Evolutionary conservation across 768 basidiomycete species (phyloP).

Genomic region (Mycena latifolia): DNA sequence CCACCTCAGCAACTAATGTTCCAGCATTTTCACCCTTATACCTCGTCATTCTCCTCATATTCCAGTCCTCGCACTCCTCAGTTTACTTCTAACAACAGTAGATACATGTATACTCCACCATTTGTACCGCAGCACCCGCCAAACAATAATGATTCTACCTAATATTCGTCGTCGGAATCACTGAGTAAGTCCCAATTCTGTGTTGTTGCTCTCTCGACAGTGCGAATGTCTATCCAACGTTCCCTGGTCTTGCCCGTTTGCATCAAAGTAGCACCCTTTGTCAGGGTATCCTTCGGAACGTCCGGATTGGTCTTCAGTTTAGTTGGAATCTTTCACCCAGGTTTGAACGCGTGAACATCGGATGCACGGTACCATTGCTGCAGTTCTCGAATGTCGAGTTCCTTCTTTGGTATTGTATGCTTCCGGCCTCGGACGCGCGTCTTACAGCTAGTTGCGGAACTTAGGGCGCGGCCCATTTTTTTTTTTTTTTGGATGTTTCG

Average conservation of each 20-base stretch:
- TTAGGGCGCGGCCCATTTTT: too few species aligned
- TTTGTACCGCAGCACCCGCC: too few species aligned
- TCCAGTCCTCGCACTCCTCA: too few species aligned
- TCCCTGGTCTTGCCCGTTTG: conserved; percentile 24
- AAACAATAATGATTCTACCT: too few species aligned
- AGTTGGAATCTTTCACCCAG: conserved; percentile 33
- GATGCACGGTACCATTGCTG: conserved; percentile 37
- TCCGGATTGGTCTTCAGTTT: conserved; percentile 23
- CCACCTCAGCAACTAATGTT: too few species aligned
- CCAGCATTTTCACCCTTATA: too few species aligned
- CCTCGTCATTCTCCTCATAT: too few species aligned
- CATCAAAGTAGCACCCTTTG: conserved; percentile 32
- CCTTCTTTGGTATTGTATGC: conserved; percentile 35
- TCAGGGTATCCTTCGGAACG: conserved; percentile 33
- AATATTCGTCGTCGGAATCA: background rate
- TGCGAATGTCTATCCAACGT: conserved; percentile 38
- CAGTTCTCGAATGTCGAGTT: background rate
- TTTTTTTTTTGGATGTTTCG: too few species aligned
- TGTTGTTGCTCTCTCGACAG: conserved; percentile 28
- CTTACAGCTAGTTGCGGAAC: background rate
- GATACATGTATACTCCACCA: too few species aligned
- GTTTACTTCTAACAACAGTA: too few species aligned
- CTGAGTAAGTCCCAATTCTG: conserved; percentile 29
- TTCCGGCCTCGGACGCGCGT: conserved; percentile 27
- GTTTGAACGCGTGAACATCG: conserved; percentile 35